These are phyloP conservation scores for Euphorbia pulcherrima DNA, from an alignment of 345 rosid genomes.

Conservation along the genomic window DNA sequence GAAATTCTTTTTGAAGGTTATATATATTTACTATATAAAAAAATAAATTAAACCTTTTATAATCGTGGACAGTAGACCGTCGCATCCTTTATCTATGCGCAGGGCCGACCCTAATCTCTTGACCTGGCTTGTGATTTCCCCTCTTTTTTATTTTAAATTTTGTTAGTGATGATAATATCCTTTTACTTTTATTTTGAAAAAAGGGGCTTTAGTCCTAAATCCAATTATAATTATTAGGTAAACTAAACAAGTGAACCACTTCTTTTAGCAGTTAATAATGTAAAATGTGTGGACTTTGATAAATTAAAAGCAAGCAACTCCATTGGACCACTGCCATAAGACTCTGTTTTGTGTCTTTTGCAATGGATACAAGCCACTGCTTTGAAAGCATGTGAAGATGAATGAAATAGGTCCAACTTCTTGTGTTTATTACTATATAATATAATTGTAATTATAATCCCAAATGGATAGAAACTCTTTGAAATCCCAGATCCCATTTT, in stretches of 20 bases:
- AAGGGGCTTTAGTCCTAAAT: slow-evolving; percentile 14
- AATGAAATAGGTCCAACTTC: slow-evolving; percentile 3
- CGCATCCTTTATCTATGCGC: too few species aligned
- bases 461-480: neutral
- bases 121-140: too few species aligned
- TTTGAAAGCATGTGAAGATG: slow-evolving; percentile 8
- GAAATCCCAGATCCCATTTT: too few species aligned
- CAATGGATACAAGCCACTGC: neutral
- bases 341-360: slow-evolving; percentile 4
- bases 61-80: too few species aligned
- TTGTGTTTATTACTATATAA: too few species aligned
- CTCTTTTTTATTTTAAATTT: too few species aligned
- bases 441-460: neutral
- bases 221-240: neutral
- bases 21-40: too few species aligned
- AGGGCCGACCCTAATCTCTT: too few species aligned
- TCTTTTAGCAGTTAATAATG: neutral
- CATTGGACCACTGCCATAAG: slow-evolving; percentile 5
- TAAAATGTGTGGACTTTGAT: neutral
- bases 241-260: neutral
- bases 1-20: too few species aligned
- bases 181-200: neutral
- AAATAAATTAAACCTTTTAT: too few species aligned
- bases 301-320: neutral
- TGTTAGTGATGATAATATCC: slow-evolving; percentile 1